Conservation (phyloP, 1,284 basidiomycete species). For the Ganoderma meredithae region DNA sequence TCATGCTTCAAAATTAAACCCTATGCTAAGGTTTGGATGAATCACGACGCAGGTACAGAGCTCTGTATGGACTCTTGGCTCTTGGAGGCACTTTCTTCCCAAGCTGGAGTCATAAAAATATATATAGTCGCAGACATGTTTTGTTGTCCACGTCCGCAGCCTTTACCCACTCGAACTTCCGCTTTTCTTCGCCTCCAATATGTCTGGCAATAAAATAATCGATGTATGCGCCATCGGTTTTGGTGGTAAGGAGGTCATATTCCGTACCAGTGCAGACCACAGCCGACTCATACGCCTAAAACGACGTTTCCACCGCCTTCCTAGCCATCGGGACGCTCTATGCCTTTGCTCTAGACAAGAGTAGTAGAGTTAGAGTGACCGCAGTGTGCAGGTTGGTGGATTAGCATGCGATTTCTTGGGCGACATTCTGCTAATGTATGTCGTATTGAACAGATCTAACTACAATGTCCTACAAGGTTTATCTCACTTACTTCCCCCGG, state of each 20-base stretch:
- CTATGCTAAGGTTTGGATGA: not conserved
- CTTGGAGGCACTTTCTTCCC: not conserved
- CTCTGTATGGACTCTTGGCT: too few species aligned
- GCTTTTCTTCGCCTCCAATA: not conserved
- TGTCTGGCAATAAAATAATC: slow-evolving; percentile 9
- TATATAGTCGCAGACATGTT: not conserved
- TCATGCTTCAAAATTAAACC: not conserved
- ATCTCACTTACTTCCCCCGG: not conserved
- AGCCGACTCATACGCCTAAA: not conserved
- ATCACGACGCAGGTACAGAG: too few species aligned
- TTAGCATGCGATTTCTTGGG: not conserved
- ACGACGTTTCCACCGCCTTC: not conserved
- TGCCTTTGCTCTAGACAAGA: slow-evolving; percentile 41
- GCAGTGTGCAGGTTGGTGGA: slow-evolving; percentile 43
- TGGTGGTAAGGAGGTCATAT: slow-evolving; percentile 31
- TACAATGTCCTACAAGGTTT: slow-evolving; percentile 39
- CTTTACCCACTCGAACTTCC: not conserved
- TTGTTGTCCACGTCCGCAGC: not conserved
- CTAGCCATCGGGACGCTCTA: slow-evolving; percentile 45
- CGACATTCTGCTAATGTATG: too few species aligned
- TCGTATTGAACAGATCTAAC: slow-evolving; percentile 40
- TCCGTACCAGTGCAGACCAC: not conserved
- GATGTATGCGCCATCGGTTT: slow-evolving; percentile 36
- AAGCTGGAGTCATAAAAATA: not conserved
- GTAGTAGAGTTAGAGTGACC: slow-evolving; percentile 38